Evolutionary conservation across 1,284 basidiomycete species (phyloP), one percentile per base, ranked within the genome.

Genomic region (Tranzscheliella williamsii): DNA sequence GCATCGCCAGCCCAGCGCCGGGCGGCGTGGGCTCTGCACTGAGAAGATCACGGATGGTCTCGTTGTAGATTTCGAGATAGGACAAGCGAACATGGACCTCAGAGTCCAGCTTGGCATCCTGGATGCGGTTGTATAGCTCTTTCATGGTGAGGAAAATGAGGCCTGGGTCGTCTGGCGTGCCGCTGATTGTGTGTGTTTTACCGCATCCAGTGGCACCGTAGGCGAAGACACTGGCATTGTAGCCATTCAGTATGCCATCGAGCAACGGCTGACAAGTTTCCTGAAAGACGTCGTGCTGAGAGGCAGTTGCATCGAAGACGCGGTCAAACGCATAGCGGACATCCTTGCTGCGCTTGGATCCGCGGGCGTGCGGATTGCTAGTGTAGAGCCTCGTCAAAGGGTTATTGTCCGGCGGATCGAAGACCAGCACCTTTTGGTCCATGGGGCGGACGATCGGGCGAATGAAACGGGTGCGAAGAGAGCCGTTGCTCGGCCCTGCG

Each of bases 11-110:
- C 20, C 75, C 75, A 5, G 62, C 65, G 9, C 73, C 75, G 1
- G 66, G 48, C 8, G 75, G 72, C 2, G 75, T 77, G 2, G 75
- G 75, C 20, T 54, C 50, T 15, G 67, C 38, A 27, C 70, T 73
- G 33, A 77, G 70, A 11, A 77, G 52, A 23, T 77, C 75, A 5
- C 75, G 65, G 40, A 77, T 77, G 39, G 64, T 69, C 38, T 77
- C 75, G 45, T 77, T 77, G 65, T 77, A 77, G 55, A 77, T 77
- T 43, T 77, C 75, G 35, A 77, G 66, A 36, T 77, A 77, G 3
- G 73, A 73, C 16, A 77, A 71, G 5, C 72, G 56, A 31, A 77
- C 51, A 5, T 73, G 48, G 4, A 73, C 70, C 20, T 76, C 73
- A n/a, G 47, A 67, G 30, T 77, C 73, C 20, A 55, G 54, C 5